Base-by-base conservation (phyloP, 495 filamentous ascomycete genomes). In the Aspergillus diversus region DNA sequence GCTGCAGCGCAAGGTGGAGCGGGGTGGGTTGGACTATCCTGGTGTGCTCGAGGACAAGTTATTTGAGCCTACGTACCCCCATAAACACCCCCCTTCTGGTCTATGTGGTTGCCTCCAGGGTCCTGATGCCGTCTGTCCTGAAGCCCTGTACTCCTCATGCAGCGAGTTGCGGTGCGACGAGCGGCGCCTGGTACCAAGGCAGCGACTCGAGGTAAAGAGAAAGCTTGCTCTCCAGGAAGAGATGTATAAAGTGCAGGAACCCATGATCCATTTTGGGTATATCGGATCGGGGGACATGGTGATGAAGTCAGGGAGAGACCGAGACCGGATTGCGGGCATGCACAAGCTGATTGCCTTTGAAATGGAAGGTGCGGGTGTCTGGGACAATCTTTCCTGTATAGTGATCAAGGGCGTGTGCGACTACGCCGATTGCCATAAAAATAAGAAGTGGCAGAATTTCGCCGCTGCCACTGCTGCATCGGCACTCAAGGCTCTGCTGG, bases 301-400 rank as follows among this genome's bases (percentile, higher is more conserved):
- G 5, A 69, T 69, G 48, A 66, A 64, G 46, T 15, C 43, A 17
- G 67, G 33, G 6, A 12, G 32, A 21, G 51, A 21, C 0, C 32
- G 64, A 52, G 64, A 69, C 50, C 31, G 42, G 27, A 21, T 80
- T n/a, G 61, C 63, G n/a, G 37, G 34, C 50, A 34, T 62, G 13
- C 27, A 63, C 0, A 53, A 67, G 32, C 60, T 80, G 15, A 58
- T 80, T 2, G 79, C 73, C 51, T 78, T 83, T 50, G 78, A 82
- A 56, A 83, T 80, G 74, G 80, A 84, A 58, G 73, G 74, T 9
- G 81, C 78, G 7, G 80, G 80, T 3, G 34, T 82, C 12, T 70
- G 73, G 65, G 63, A 69, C 37, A 48, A 27, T 15, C 42, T 72
- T 7, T 69, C 66, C 46, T 77, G 66, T 55, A 63, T 77, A 5